These are phyloP conservation scores for Trypanosoma boissoni DNA, from an alignment of 208 protist genomes.

Conservation along the genomic window DNA sequence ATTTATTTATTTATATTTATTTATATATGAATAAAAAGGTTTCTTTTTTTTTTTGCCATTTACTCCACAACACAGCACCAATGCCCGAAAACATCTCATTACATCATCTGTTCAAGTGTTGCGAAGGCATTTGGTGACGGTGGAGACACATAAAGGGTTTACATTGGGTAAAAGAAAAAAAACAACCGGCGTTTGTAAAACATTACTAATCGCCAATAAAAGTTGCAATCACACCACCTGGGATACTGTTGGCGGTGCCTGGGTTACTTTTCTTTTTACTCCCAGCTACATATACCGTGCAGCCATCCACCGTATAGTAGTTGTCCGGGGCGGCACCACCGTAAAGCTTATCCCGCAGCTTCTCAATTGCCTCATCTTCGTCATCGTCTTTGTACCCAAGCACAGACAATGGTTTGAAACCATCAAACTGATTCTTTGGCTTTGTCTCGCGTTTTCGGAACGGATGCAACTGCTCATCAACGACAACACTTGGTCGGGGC, in stretches of 20 bases:
- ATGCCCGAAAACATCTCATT: too few species aligned
- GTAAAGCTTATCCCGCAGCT: slow-evolving; percentile 50
- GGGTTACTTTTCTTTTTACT: slow-evolving; percentile 17
- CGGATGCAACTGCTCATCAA: neutral
- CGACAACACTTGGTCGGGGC: slow-evolving; percentile 6
- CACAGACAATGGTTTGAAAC: slow-evolving; percentile 45
- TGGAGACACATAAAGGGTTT: too few species aligned
- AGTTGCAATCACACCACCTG: slow-evolving; percentile 22
- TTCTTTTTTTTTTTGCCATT: neutral
- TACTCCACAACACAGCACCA: too few species aligned
- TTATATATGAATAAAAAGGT: neutral
- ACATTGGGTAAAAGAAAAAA: too few species aligned
- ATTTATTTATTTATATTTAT: slow-evolving; percentile 7
- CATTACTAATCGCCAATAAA: slow-evolving; percentile 14
- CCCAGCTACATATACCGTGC: slow-evolving; percentile 76
- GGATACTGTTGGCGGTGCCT: slow-evolving; percentile 11
- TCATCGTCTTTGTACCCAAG: slow-evolving; percentile 47
- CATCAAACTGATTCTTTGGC: slow-evolving; percentile 87
- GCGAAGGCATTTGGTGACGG: too few species aligned
- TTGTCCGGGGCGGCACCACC: slow-evolving; percentile 36
- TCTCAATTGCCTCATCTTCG: slow-evolving; percentile 52
- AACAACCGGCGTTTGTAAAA: neutral
- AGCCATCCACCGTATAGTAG: slow-evolving; percentile 74
- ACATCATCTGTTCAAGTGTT: too few species aligned
- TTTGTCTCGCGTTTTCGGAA: slow-evolving; percentile 46